phyloP scores from a whole-genome alignment of 208 protist species.

The Leishmania braziliensis region DNA sequence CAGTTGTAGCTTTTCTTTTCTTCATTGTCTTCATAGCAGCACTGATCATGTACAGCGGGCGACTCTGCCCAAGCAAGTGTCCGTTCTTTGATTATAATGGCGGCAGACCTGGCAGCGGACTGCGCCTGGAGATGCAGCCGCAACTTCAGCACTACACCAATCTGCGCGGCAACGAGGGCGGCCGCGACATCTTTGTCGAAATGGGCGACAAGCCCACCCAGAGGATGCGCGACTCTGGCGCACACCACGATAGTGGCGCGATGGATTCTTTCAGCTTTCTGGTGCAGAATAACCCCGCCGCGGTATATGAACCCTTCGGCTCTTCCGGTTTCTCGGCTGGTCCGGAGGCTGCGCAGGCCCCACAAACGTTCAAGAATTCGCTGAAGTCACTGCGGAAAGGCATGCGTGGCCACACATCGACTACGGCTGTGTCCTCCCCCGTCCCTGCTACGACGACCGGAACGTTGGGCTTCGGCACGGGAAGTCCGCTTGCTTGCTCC shows the following conservation, averaged over 20 bases:
- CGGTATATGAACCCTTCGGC: neutral
- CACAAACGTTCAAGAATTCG: constrained; percentile 7
- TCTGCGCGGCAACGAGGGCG: neutral
- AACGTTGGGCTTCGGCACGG: neutral
- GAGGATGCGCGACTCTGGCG: neutral
- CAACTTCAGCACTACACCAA: constrained; percentile 11
- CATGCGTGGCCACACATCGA: neutral
- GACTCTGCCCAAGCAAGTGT: neutral
- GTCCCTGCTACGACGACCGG: neutral
- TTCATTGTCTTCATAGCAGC: constrained; percentile 5
- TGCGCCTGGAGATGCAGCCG: neutral
- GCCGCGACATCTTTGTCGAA: neutral
- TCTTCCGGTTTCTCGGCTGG: neutral
- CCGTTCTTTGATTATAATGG: constrained; percentile 8
- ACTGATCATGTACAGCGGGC: constrained; percentile 8
- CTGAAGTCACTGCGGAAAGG: constrained; percentile 21
- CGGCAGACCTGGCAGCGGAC: neutral
- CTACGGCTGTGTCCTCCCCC: no score
- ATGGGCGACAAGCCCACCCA: neutral
- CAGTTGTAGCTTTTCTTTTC: neutral
- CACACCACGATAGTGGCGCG: neutral
- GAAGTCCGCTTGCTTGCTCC: neutral
- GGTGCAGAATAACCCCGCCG: neutral
- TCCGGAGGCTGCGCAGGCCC: neutral
- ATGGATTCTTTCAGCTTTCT: neutral